Base-by-base conservation (phyloP, 768 basidiomycete species). In the Podaxis sp. region DNA sequence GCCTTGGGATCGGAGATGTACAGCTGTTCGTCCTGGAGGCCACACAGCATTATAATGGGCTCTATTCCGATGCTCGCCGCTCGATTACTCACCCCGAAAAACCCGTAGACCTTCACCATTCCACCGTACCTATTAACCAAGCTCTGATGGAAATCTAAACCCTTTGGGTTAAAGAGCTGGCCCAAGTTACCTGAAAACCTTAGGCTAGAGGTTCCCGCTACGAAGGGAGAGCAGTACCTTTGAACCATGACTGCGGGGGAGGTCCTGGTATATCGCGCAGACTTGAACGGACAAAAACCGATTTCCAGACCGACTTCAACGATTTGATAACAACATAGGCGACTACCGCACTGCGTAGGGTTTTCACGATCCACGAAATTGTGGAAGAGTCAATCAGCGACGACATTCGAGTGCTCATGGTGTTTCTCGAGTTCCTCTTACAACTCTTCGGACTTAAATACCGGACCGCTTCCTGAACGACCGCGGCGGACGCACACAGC, bases 1-100 rank as follows among this genome's bases (percentile, higher is more conserved):
- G 83, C 82, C 13, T 67, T 70, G 1, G 82, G 80, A 64, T 85
- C 82, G 53, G 72, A 76, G 4, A 84, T 71, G 61, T 82, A 82
- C 1, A 84, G 69, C 66, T 80, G 77, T 61, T 78, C 77, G 55
- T 79, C 77, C 81, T 82, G 61, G 40, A 42, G 18, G 3, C 13
- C 32, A 25, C 13, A 14, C n/a, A 0, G n/a, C 40, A 40, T 40
- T 40, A 4, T 42, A 5, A 6, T 42, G 13, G 18, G 40, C 18
- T 18, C 14, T n/a, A 18, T 42, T 14, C 18, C 27, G 27, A 2
- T 18, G 16, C 40, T 18, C 40, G 7, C 4, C 40, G 14, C 13
- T 36, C 6, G 6, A n/a, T 5, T 16, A 35, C 73, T 54, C 64
- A 81, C 80, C 44, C 81, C 81, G 51, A 82, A 79, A 60, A 81